Evolutionary conservation across 2,329 filamentous ascomycete genomes (phyloP).

Genomic region (Diaporthe sp.): DNA sequence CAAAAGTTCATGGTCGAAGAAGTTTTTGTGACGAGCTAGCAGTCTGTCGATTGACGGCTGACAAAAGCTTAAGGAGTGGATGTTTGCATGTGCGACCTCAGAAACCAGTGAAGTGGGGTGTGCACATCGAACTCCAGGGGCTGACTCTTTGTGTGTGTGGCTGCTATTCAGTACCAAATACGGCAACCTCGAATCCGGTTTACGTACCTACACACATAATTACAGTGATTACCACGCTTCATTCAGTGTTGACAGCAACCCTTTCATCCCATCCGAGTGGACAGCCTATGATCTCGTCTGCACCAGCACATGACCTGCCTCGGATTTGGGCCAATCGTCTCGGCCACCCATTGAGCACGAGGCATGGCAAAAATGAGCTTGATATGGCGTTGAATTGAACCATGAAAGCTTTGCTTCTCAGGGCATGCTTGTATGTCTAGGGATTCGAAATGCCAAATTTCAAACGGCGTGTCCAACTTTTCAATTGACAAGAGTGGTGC

Average conservation of each 20-base stretch:
- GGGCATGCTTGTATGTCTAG: not conserved
- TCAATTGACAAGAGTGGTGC: not conserved
- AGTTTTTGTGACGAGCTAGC: too few species aligned
- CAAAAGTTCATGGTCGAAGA: not conserved
- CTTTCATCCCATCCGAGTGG: too few species aligned
- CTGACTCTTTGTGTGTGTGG: not conserved
- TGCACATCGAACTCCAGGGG: not conserved
- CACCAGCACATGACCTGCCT: not conserved
- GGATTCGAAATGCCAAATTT: not conserved
- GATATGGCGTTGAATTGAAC: too few species aligned
- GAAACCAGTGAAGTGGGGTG: not conserved
- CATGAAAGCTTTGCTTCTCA: too few species aligned
- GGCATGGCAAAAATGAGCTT: not conserved
- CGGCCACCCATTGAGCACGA: not conserved
- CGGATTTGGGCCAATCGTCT: not conserved
- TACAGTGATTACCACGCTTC: too few species aligned
- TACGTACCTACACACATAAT: not conserved
- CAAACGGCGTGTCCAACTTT: not conserved
- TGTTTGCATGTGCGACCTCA: not conserved
- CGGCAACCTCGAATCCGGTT: not conserved
- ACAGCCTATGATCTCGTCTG: not conserved
- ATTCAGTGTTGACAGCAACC: not conserved
- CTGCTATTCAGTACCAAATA: conserved; percentile 9
- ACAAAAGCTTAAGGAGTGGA: not conserved
- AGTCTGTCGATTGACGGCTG: not conserved